phyloP scores from a whole-genome alignment of 2,329 filamentous ascomycete genomes.

The Xylariomycetidae sp. region DNA sequence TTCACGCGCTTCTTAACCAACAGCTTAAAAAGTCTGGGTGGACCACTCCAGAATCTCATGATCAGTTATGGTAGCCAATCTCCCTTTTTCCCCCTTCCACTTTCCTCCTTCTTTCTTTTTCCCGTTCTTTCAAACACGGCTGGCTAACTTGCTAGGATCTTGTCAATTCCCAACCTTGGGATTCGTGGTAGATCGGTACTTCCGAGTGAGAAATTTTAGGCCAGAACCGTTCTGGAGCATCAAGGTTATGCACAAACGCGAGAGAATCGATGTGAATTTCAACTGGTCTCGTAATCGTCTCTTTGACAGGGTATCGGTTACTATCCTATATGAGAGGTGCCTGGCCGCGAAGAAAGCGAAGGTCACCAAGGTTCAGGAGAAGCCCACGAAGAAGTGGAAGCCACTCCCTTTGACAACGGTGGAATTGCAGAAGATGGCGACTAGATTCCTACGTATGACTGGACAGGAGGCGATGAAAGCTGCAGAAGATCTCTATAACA shows the following conservation, averaged over 20 bases:
- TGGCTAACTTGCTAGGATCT: constrained; percentile 51
- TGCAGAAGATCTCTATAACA: constrained; percentile 85
- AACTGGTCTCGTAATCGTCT: constrained; percentile 76
- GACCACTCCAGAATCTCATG: constrained; percentile 57
- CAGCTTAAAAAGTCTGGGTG: constrained; percentile 68
- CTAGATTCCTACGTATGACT: constrained; percentile 81
- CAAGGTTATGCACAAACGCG: constrained; percentile 73
- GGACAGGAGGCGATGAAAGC: constrained; percentile 85
- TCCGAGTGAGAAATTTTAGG: constrained; percentile 88
- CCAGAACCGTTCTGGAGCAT: constrained; percentile 92
- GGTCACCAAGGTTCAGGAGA: constrained; percentile 82
- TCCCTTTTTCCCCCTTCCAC: no score
- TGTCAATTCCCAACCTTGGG: constrained; percentile 97
- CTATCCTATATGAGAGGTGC: constrained; percentile 82
- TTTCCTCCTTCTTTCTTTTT: no score
- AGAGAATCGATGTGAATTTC: constrained; percentile 77
- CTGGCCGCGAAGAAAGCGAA: constrained; percentile 70
- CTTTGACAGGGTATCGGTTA: constrained; percentile 79
- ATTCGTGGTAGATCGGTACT: constrained; percentile 95
- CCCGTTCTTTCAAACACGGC: constrained; percentile 11
- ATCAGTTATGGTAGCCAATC: constrained; percentile 70
- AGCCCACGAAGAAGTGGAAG: constrained; percentile 90
- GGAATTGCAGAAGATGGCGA: constrained; percentile 93
- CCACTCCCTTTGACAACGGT: constrained; percentile 92
- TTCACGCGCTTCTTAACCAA: constrained; percentile 87